These are phyloP conservation scores for Ogataea sp. DNA, from an alignment of 805 yeast genomes.

Conservation along the genomic window DNA sequence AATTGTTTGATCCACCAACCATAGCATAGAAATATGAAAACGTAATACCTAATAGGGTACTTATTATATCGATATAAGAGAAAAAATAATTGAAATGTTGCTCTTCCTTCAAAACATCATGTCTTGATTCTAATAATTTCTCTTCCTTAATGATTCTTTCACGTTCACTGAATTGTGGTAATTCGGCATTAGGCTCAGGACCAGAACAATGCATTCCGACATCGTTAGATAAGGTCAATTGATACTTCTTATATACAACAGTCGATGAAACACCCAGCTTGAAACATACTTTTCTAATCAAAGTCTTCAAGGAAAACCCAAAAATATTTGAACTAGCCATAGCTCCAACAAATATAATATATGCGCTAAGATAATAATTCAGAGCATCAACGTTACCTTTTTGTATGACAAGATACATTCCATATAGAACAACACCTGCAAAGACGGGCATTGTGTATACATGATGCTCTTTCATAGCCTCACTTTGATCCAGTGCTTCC, in stretches of 20 bases:
- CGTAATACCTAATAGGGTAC: constrained; percentile 12
- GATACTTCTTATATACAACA: constrained; percentile 27
- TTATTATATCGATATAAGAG: constrained; percentile 22
- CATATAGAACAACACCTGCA: constrained; percentile 30
- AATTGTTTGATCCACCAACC: constrained; percentile 26
- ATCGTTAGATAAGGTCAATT: constrained; percentile 34
- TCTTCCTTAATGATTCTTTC: constrained; percentile 22
- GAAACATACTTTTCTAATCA: constrained; percentile 22
- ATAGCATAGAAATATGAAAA: constrained; percentile 11
- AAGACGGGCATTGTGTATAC: constrained; percentile 37
- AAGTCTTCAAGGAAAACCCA: constrained; percentile 18
- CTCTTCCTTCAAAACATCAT: constrained; percentile 14
- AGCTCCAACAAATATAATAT: constrained; percentile 27
- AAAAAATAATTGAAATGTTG: constrained; percentile 29
- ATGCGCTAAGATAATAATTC: constrained; percentile 24
- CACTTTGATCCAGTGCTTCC: constrained; percentile 6
- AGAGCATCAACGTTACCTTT: constrained; percentile 24
- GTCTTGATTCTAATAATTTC: constrained; percentile 13
- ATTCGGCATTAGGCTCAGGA: constrained; percentile 21
- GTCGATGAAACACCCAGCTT: constrained; percentile 18
- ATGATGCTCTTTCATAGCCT: constrained; percentile 15
- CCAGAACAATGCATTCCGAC: constrained; percentile 30
- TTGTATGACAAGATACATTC: constrained; percentile 29
- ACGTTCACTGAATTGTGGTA: constrained; percentile 23
- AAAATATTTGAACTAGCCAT: constrained; percentile 25